These are phyloP conservation scores for Clavispora asparagi DNA, from an alignment of 805 yeast species.

Conservation along the genomic window DNA sequence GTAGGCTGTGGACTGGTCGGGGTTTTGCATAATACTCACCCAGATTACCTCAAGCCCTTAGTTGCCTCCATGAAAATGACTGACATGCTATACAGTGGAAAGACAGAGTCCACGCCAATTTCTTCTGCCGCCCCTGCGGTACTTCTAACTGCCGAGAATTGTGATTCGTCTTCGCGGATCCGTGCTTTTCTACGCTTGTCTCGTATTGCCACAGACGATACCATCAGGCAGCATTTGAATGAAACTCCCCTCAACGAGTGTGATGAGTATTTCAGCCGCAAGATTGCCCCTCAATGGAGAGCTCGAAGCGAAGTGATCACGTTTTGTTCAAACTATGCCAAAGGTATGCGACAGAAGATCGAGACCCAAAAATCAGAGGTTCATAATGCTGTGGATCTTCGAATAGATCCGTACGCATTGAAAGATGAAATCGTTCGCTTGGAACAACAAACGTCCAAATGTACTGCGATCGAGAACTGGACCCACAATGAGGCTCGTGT, in stretches of 20 bases:
- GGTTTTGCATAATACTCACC: background rate
- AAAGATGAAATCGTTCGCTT: slow-evolving; percentile 18
- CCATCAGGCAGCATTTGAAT: slow-evolving; percentile 34
- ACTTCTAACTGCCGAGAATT: slow-evolving; percentile 26
- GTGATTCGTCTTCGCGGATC: slow-evolving; percentile 29
- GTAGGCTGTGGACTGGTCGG: background rate
- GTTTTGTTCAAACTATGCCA: slow-evolving; percentile 28
- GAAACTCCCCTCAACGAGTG: slow-evolving; percentile 21
- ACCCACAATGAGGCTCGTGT: slow-evolving; percentile 28
- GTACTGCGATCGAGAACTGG: slow-evolving; percentile 33
- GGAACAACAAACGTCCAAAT: slow-evolving; percentile 19
- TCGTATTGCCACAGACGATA: slow-evolving; percentile 36
- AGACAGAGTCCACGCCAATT: background rate
- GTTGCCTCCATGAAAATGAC: background rate
- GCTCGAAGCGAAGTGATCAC: slow-evolving; percentile 24
- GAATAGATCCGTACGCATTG: slow-evolving; percentile 37
- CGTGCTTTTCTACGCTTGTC: slow-evolving; percentile 36
- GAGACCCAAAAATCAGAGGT: slow-evolving; percentile 1
- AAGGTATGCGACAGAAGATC: slow-evolving; percentile 15
- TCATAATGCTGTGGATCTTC: slow-evolving; percentile 20
- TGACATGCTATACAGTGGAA: background rate
- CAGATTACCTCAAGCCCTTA: background rate
- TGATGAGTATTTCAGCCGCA: slow-evolving; percentile 21
- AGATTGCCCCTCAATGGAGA: slow-evolving; percentile 34
- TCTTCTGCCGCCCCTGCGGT: slow-evolving; percentile 1